Base-by-base conservation (phyloP, 2,329 filamentous ascomycete species). In the Botryotinia convoluta region DNA sequence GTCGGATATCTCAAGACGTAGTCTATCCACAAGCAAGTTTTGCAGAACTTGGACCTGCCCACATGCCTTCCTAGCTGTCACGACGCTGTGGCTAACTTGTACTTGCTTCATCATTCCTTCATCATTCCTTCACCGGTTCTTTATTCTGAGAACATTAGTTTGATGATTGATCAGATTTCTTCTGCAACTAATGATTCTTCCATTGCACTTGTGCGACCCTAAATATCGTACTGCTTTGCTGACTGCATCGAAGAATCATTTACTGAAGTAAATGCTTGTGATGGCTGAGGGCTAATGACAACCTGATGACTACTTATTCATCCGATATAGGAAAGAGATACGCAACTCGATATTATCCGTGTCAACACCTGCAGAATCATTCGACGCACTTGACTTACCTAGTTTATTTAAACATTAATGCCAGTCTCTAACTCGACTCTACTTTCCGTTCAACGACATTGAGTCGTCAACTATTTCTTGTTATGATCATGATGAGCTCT, bases 161-260 rank as follows among this genome's bases (percentile, higher is more conserved):
- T 44, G 22, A 48, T 64, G 44, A 54, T 39, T 71, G 59, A 62
- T 71, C 69, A 32, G 44, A n/a, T 48, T 37, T 71, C 69, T 71
- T 64, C 59, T 71, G 69, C 69, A 51, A 29, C 42, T 63, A 51
- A 54, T 1, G 8, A 42, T 71, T 44, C 67, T 69, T 59, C 67
- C 67, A 69, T 64, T 71, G 45, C 44, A 71, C 39, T 35, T 67
- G 64, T 39, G 45, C 26, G 45, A 68, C 37, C 16, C 16, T 54
- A 26, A 8, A 71, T 20, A 57, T 51, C 32, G 60, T 62, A 51
- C 69, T 71, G 59, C 69, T 68, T 64, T 63, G 69, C 59, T 71
- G 69, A 71, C 69, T 64, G 69, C 44, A 57, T 69, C 22, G 51
- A 69, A 60, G 37, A 32, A 68, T 48, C 51, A 70, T 61, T 45